Evolutionary conservation across 1,139 yeast species (phyloP).

Genomic region (Taphrina betulina): DNA sequence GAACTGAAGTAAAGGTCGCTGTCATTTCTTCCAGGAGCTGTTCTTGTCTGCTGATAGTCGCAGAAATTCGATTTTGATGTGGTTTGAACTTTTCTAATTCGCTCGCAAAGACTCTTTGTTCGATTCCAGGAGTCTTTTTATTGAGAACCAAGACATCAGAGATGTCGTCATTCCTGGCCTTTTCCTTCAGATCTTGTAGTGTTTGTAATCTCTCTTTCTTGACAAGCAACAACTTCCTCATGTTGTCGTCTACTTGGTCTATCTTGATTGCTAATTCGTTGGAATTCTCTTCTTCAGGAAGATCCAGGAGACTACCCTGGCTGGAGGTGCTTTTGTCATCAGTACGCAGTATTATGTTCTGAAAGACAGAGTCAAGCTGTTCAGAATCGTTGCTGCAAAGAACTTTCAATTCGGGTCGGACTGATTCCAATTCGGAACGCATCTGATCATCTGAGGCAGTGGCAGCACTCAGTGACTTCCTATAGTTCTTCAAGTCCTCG

Average conservation of each 20-base stretch:
- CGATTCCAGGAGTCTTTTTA: constrained; percentile 58
- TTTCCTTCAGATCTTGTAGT: constrained; percentile 63
- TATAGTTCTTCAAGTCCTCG: constrained; percentile 58
- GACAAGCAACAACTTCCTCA: constrained; percentile 50
- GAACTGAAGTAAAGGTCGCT: constrained; percentile 57
- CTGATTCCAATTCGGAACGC: background rate
- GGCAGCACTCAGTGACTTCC: constrained; percentile 67
- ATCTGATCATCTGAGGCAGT: constrained; percentile 60
- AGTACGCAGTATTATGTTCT: background rate
- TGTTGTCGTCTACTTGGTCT: constrained; percentile 50
- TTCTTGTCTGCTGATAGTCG: constrained; percentile 64
- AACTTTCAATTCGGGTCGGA: background rate
- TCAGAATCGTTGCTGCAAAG: background rate
- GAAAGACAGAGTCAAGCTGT: constrained; percentile 7
- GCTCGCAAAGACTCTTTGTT: constrained; percentile 61
- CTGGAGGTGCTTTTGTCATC: background rate
- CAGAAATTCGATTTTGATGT: constrained; percentile 64
- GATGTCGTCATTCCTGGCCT: constrained; percentile 76
- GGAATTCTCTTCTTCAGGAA: constrained; percentile 46
- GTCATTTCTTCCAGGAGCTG: constrained; percentile 58
- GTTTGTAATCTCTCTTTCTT: constrained; percentile 62
- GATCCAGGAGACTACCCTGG: constrained; percentile 56
- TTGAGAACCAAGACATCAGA: constrained; percentile 72
- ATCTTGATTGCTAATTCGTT: constrained; percentile 51
- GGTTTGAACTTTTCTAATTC: constrained; percentile 78